Base-by-base conservation (phyloP, 2,329 filamentous ascomycete genomes). In the Fusarium tjaetaba region DNA sequence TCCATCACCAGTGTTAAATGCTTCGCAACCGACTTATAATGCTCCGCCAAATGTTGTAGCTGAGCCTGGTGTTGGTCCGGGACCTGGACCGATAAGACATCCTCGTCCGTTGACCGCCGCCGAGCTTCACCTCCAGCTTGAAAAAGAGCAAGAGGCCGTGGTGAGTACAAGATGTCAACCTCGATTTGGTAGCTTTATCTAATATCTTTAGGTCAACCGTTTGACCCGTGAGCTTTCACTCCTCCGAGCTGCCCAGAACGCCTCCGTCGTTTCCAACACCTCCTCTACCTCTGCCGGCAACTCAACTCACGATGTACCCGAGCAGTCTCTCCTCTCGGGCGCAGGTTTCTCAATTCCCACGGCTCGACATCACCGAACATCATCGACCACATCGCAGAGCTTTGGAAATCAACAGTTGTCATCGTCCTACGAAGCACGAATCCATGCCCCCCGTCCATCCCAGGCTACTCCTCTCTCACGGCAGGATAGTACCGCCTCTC, bases 91-190 rank as follows among this genome's bases (percentile, higher is more conserved):
- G 8, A 84, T 97, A 77, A 90, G 96, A 71, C 95, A 97, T 81
- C 95, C 96, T 11, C 89, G 94, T 41, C 95, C 95, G 7, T 85
- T 98, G 81, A 98, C 96, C 0, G 92, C 94, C 4, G 93, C 94
- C 7, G 96, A 98, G 81, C 87, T 98, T 70, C 95, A 98, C 82
- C 87, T 93, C 68, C 91, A 97, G 84, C 87, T 98, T 32, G 96
- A 98, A 83, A 96, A 97, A 82, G 96, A 98, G 80, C 95, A 98
- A 78, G 96, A 98, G 82, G 94, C 95, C 41, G 92, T 98, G 78
- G 95, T 96, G 87, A 73, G 90, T 56, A 41, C 14, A 4, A 8
- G 15, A 36, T 16, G 28, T 9, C 24, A 13, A 42, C 2, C 10
- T 11, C 1, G 11, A 7, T 28, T 42, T 4, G 1, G 28, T 7